Evolutionary conservation across 1,139 yeast species (phyloP), one percentile per base, ranked within the genome.

Genomic region (Meyerozyma smithsonii): DNA sequence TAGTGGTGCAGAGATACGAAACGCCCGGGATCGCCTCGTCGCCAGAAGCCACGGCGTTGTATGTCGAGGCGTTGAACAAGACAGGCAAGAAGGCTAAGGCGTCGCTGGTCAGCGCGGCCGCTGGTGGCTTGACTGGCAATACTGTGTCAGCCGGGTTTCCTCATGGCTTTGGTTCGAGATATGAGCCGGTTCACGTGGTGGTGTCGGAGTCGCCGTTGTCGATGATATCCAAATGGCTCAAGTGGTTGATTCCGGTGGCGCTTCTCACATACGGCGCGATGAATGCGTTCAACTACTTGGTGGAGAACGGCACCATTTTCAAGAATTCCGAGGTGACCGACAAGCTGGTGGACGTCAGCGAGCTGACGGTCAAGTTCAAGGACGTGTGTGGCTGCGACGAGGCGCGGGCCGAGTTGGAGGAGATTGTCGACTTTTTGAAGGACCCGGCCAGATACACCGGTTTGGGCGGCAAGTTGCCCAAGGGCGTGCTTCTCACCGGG

Each of bases 321-420:
- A 88, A 86, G 54, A 83, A 84, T 47, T 68, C 86, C 16, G 87
- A 84, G 44, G 82, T 81, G 4, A 78, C 81, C 18, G 95, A 85
- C 52, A 81, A 82, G 56, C 74, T 87, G 4, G 83, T 84, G 38
- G 96, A 92, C 54, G 92, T 88, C 36, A 76, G 85, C 23, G 87
- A 87, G 57, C 85, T 95, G 8, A 86, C 87, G 32, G 97, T 90
- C 36, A 81, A 81, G 56, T 94, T 94, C 60, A 77, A 79, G 36
- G 99, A 94, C 59, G 97, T 94, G 28, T 87, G 92, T 57, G 99
- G 99, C 39, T 95, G 94, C 48, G 99, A 94, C 61, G 99, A 94
- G 66, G 98, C 99, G 11, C 81, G 97, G 56, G 90, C 95, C 5
- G 98, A 94, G 63, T 74, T 92, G 47, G 96, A 90, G 62, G 99